phyloP scores from a whole-genome alignment of 805 yeast species.

The Metschnikowia cerradonensis region DNA sequence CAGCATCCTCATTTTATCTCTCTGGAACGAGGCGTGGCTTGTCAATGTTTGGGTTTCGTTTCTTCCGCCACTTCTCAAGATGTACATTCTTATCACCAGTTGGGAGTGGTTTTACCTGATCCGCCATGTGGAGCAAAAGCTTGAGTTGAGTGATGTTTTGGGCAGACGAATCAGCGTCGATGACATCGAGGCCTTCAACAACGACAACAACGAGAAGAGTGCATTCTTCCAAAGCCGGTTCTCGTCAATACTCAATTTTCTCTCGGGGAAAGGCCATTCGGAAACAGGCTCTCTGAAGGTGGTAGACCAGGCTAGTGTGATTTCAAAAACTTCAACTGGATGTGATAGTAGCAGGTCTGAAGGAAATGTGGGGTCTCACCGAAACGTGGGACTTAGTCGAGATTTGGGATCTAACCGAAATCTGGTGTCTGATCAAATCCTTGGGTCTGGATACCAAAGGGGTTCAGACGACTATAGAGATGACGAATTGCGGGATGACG shows the following conservation, averaged over 20 bases:
- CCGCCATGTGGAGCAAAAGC: conserved; percentile 43
- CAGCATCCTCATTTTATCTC: conserved; percentile 23
- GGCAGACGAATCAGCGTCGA: conserved; percentile 56
- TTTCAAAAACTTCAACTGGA: no score
- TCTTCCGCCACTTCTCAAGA: conserved; percentile 41
- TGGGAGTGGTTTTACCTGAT: conserved; percentile 69
- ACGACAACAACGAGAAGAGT: conserved; percentile 22
- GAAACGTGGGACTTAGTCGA: no score
- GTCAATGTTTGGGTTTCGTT: conserved; percentile 49
- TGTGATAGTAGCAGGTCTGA: no score
- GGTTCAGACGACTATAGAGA: neutral
- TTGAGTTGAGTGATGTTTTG: conserved; percentile 54
- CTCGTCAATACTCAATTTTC: conserved; percentile 17
- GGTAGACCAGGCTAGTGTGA: neutral
- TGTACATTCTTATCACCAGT: conserved; percentile 48
- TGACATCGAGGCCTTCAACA: conserved; percentile 25
- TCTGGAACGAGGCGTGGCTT: conserved; percentile 30
- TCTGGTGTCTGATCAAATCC: no score
- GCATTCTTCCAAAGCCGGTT: conserved; percentile 30
- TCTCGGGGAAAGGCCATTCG: neutral
- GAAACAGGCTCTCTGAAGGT: neutral
- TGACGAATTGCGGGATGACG: neutral
- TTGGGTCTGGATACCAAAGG: no score
- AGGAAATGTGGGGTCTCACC: no score
- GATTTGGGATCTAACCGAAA: no score